These are phyloP conservation scores for Aspergillus japonicus DNA, from an alignment of 2,329 filamentous ascomycete species.

Conservation along the genomic window DNA sequence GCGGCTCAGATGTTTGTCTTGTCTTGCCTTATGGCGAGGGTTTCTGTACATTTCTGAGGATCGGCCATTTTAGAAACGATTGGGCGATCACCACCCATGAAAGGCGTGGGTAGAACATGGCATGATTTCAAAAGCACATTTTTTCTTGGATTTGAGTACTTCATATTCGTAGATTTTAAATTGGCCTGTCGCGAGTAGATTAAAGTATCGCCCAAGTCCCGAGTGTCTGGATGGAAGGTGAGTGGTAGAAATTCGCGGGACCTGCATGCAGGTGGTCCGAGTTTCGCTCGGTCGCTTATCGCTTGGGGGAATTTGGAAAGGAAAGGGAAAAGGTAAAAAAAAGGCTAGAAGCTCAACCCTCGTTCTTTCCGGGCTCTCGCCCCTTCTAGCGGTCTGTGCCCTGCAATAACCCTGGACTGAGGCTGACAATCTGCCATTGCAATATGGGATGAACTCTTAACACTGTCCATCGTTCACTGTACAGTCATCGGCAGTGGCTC, in stretches of 20 bases:
- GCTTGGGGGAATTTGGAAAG: not conserved
- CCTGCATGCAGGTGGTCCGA: not conserved
- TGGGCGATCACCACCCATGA: not conserved
- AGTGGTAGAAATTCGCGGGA: no score
- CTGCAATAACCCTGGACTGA: not conserved
- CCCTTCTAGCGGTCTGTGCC: constrained; percentile 7
- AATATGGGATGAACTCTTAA: no score
- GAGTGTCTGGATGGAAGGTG: not conserved
- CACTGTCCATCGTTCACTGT: no score
- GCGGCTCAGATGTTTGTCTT: constrained; percentile 8
- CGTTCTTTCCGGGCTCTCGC: not conserved
- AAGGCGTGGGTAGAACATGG: not conserved
- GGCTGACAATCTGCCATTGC: not conserved
- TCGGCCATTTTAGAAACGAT: not conserved
- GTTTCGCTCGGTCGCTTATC: not conserved
- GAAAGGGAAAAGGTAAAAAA: no score
- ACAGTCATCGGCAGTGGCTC: no score
- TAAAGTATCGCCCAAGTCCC: no score
- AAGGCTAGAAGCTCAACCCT: not conserved
- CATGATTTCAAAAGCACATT: not conserved
- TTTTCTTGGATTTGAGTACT: not conserved
- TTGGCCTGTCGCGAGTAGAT: no score
- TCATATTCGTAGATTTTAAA: no score
- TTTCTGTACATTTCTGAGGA: constrained; percentile 13
- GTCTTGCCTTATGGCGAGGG: constrained; percentile 4